Base-by-base conservation (phyloP, 2,329 filamentous ascomycete species). In the Aspergillus unguis region DNA sequence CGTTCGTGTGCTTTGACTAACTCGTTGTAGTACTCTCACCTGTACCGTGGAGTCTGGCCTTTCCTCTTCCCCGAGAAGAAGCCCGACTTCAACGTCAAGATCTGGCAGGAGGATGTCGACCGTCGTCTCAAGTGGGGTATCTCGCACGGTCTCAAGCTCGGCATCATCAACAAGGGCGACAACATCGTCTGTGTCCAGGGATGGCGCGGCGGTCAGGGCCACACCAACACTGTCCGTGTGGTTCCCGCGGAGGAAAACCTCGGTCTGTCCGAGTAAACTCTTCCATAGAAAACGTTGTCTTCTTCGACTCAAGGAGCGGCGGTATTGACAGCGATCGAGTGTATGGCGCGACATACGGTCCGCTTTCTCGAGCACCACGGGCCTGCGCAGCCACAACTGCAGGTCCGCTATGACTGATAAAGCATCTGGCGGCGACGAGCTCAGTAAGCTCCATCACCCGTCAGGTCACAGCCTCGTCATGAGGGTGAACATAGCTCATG, bases 21-120 rank as follows among this genome's bases (percentile, higher is more conserved):
- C 50, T 27, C 43, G 28, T 29, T 44, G 10, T 58, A 80, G 76
- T 97, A 94, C 76, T 88, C 85, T 62, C 94, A 99, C 75, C 77
- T 99, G 73, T 97, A 96, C 80, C 92, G 94, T 71, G 94, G 94
- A 65, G 92, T 99, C 58, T 99, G 96, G 73, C 94, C 94, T 54
- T 99, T 99, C 87, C 81, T 88, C 68, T 97, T 96, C 82, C 84
- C 87, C 49, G 88, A 96, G 80, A 77, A 79, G 66, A 97, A 97
- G 85, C 94, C 94, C 65, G 90, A 99, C 79, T 99, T 97, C 77
- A 83, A 82, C 72, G 84, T 87, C 75, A 84, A 87, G 68, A 92
- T 95, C 77, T 99, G 94, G 94, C 94, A 99, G 80, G 91, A 97
- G 80, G 92, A 99, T 76, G 94, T 99, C 65, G 94, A 99, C 78